These are phyloP conservation scores for Aspergillus quadrilineatus DNA, from an alignment of 2,329 filamentous ascomycete genomes.

Conservation along the genomic window DNA sequence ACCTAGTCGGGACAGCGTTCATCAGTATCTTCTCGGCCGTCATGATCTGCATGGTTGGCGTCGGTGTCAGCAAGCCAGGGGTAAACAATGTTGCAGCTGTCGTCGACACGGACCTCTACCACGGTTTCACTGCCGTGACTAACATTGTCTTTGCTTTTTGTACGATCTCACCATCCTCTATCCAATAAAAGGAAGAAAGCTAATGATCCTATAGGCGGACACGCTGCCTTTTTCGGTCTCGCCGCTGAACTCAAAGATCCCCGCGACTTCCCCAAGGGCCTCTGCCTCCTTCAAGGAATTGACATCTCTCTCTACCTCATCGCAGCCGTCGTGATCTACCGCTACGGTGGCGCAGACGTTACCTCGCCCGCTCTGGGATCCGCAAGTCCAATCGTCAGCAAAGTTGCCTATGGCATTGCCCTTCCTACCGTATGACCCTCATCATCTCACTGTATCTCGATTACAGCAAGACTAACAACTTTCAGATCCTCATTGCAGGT, in stretches of 20 bases:
- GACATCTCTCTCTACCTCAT: conserved; percentile 64
- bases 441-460: background rate
- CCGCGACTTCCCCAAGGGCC: conserved; percentile 60
- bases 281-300: conserved; percentile 59
- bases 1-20: conserved; percentile 49
- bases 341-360: conserved; percentile 62
- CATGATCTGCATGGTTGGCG: conserved; percentile 64
- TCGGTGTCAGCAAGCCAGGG: conserved; percentile 54
- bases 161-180: conserved; percentile 47
- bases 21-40: conserved; percentile 64
- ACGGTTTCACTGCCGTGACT: conserved; percentile 60
- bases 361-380: conserved; percentile 67
- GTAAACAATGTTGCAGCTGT: conserved; percentile 34
- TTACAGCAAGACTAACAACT: background rate
- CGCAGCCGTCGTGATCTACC: conserved; percentile 67
- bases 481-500: conserved; percentile 64
- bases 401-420: conserved; percentile 67
- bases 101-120: conserved; percentile 48
- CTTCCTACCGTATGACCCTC: conserved; percentile 55
- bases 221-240: conserved; percentile 68
- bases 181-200: conserved; percentile 38
- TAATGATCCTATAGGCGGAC: conserved; percentile 53
- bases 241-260: conserved; percentile 64
- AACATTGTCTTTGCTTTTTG: conserved; percentile 73
- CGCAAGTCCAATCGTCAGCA: conserved; percentile 56